These are phyloP conservation scores for Lentinus brumalis DNA, from an alignment of 768 basidiomycete species.

Conservation along the genomic window DNA sequence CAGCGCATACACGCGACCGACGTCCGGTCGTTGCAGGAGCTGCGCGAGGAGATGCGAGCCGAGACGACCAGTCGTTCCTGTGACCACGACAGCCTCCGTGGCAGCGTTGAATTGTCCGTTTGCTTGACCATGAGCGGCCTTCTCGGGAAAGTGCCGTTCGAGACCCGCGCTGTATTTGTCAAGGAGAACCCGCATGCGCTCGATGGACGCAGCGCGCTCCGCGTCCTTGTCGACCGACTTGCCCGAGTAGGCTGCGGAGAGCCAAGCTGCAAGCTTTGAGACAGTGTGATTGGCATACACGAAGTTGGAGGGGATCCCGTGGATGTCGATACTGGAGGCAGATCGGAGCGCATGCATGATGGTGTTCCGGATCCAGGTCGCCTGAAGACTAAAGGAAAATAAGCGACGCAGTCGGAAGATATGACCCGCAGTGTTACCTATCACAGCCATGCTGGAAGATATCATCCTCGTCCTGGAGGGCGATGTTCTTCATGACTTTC, in stretches of 20 bases:
- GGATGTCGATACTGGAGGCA: slow-evolving; percentile 10
- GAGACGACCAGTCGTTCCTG: slow-evolving; percentile 36
- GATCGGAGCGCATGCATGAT: slow-evolving; percentile 26
- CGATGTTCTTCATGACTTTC: slow-evolving; percentile 32
- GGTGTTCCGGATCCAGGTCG: slow-evolving; percentile 30
- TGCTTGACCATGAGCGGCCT: not conserved
- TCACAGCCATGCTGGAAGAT: slow-evolving; percentile 46
- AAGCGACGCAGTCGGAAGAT: not conserved
- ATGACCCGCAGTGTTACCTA: slow-evolving; percentile 27
- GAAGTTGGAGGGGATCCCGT: slow-evolving; percentile 22
- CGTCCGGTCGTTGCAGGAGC: slow-evolving; percentile 19
- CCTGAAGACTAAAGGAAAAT: slow-evolving; percentile 17
- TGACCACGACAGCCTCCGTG: slow-evolving; percentile 30
- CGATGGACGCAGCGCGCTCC: slow-evolving; percentile 6
- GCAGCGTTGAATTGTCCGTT: slow-evolving; percentile 5
- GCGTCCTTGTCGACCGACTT: slow-evolving; percentile 1
- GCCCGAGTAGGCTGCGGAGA: slow-evolving; percentile 9
- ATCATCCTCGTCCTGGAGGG: slow-evolving; percentile 37
- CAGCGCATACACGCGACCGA: slow-evolving; percentile 27
- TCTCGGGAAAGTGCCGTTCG: slow-evolving; percentile 7
- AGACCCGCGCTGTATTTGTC: slow-evolving; percentile 21
- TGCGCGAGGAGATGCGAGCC: slow-evolving; percentile 32
- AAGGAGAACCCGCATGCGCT: slow-evolving; percentile 21
- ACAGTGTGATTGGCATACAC: slow-evolving; percentile 29
- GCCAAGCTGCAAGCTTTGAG: slow-evolving; percentile 12